Evolutionary conservation across 257 asterid species (phyloP), one percentile per base, ranked within the genome.

Genomic region (Solanum medicagineum): DNA sequence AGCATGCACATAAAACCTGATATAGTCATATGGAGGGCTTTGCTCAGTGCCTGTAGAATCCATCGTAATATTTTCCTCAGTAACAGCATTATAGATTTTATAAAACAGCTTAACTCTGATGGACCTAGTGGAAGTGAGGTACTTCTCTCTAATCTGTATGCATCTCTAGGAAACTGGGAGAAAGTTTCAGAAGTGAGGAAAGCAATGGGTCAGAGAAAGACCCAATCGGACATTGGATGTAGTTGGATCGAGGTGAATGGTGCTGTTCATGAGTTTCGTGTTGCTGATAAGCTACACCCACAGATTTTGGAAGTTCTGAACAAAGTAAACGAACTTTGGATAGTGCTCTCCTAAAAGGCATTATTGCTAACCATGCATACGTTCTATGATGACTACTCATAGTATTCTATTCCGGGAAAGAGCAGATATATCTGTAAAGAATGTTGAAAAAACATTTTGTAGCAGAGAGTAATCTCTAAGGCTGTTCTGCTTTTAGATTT

Each of bases 151-250:
- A 95, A 94, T 88, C 60, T 93, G 86, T 92, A 93, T 87, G 95
- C 99, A 86, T 95, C 97, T 71, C 85, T 90, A 49, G 97, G 96
- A 8, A 92, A 92, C 87, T 93, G 97, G 98, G 96, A 93, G 54
- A 91, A 84, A 16, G 95, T 92, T 80, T 74, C 90, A 77, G 57
- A 36, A 68, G 82, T 89, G 59, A 91, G 98, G 84, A 77, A 89
- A 59, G 60, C 4, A 26, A 91, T 91, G 92, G 92, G 83, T 16
- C 83, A 87, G 74, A 87, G 85, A 70, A 92, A 87, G 85, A 90
- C 74, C 77, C 89, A 65, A 4, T 83, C 88, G 1, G 95, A 91
- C 70, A 90, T 92, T 20, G 97, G 98, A 36, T 88, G 91, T 70
- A 94, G 98, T 85, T 93, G 98, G 97, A 90, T 95, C 71, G 96